Percentiles rank a stretch among this genome's conserved stretches.
These are phyloP conservation scores for Avena insularis DNA, from an alignment of 176 grass and related monocot genomes.

Conservation along the genomic window DNA sequence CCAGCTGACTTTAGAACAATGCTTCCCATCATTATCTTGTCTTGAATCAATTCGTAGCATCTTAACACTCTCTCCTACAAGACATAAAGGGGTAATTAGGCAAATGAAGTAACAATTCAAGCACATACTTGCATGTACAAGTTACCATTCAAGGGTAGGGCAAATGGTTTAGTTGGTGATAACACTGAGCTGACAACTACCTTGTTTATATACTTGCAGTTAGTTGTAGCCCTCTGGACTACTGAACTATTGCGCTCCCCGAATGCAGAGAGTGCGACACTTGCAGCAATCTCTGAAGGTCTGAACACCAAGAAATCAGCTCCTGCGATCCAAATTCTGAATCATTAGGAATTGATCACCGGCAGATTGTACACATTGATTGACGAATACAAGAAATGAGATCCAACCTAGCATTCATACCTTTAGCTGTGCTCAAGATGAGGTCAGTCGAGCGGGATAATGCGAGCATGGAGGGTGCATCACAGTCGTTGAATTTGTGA, in stretches of 20 bases:
- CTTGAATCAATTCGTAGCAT: constrained; percentile 80
- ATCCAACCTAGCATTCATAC: constrained; percentile 43
- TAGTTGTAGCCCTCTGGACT: constrained; percentile 60
- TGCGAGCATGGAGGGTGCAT: constrained; percentile 55
- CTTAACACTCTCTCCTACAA: constrained; percentile 75
- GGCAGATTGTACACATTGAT: constrained; percentile 4
- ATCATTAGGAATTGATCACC: constrained; percentile 27
- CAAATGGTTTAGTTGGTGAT: constrained; percentile 13
- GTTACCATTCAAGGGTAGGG: neutral
- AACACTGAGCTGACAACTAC: constrained; percentile 45
- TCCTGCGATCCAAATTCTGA: constrained; percentile 55
- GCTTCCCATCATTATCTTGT: constrained; percentile 58
- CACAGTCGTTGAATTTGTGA: constrained; percentile 70
- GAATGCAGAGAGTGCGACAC: constrained; percentile 60
- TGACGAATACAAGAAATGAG: constrained; percentile 2
- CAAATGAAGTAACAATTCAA: constrained; percentile 39
- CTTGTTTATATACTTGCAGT: constrained; percentile 71
- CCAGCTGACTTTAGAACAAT: constrained; percentile 55
- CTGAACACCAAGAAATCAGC: constrained; percentile 82
- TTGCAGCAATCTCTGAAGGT: constrained; percentile 88
- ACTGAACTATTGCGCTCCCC: constrained; percentile 64
- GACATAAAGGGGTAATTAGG: constrained; percentile 6
- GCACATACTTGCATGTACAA: neutral
- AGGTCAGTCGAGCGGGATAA: constrained; percentile 69
- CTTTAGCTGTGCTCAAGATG: constrained; percentile 73